Evolutionary conservation across 73 alveolate species (phyloP).

Genomic region (Diophrys appendiculata): DNA sequence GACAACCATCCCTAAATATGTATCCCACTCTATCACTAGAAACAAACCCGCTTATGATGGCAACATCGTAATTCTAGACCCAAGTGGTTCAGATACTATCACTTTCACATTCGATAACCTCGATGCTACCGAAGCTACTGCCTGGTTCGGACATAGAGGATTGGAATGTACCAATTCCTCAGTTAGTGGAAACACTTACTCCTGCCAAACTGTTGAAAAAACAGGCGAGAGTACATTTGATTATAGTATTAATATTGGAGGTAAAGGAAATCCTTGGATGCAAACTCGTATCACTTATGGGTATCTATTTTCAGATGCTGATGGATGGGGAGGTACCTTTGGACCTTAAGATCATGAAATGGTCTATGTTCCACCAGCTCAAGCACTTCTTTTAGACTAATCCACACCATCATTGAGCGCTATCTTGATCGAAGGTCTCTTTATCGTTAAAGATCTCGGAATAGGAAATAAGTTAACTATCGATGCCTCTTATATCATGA

Average conservation of each 20-base stretch:
- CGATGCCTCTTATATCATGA: conserved; percentile 73
- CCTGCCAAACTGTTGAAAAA: not conserved
- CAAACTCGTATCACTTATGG: not conserved
- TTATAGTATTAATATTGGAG: not conserved
- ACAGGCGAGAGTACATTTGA: not conserved
- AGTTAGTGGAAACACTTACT: not conserved
- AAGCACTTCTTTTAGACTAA: not conserved
- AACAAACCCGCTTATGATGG: not conserved
- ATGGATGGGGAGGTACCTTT: conserved; percentile 12
- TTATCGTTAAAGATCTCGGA: conserved; percentile 24
- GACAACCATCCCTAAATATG: not conserved
- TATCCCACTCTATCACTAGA: not conserved
- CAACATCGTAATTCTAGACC: not conserved
- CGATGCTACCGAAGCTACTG: not conserved
- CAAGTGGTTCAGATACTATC: not conserved
- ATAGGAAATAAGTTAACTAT: conserved; percentile 29
- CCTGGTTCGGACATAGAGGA: not conserved
- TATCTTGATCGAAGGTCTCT: conserved; percentile 49
- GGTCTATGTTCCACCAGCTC: not conserved
- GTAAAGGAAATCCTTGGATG: not conserved
- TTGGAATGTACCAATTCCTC: not conserved
- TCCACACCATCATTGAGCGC: conserved; percentile 34
- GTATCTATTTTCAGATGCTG: not conserved
- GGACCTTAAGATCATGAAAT: conserved; percentile 2
- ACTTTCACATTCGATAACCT: not conserved